Evolutionary conservation across 164 flowering plant genomes (phyloP), one percentile per base, ranked within the genome.

Genomic region (Vitis cinerea): DNA sequence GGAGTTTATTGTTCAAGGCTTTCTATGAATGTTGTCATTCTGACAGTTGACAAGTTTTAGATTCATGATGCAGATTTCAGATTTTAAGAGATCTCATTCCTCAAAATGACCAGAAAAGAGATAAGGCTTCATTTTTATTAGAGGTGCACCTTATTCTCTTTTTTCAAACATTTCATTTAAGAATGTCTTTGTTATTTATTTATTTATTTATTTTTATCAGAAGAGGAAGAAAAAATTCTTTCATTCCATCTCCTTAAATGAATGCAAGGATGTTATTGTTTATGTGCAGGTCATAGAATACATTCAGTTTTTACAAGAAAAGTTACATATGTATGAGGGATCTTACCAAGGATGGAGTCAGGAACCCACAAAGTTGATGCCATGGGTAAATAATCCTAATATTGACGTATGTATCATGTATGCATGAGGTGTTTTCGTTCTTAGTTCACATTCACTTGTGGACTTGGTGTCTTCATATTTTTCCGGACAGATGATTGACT

Each of bases 281-380:
- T 67, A 23, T 72, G 10, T 85, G 80, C 89, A 93, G 98, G 97
- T 89, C 31, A 91, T 93, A 29, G 89, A 91, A 73, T 86, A 91
- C 72, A 78, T 93, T 64, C 95, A 86, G 70, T 85, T 83, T 75
- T 79, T 93, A 72, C 91, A 87, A 70, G 95, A 88, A 58, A 89
- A 83, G 74, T 70, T 89, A 37, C 79, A 81, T 1, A 77, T 82
- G 71, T 91, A 91, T 67, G 98, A 93, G 71, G 83, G 79, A 1
- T 58, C 88, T 48, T 82, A 78, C 70, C 92, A 80, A 67, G 87
- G 82, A 54, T 87, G 93, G 91, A 82, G 74, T 74, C 81, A 80
- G 17, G 97, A 86, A 68, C 81, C 83, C 15, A 63, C 84, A 23
- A 91, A 91, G 77, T 72, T 84, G 64, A 74, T 72, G 5, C 89